These are phyloP conservation scores for Cronartium quercuum DNA, from an alignment of 1,284 basidiomycete genomes.

Conservation along the genomic window DNA sequence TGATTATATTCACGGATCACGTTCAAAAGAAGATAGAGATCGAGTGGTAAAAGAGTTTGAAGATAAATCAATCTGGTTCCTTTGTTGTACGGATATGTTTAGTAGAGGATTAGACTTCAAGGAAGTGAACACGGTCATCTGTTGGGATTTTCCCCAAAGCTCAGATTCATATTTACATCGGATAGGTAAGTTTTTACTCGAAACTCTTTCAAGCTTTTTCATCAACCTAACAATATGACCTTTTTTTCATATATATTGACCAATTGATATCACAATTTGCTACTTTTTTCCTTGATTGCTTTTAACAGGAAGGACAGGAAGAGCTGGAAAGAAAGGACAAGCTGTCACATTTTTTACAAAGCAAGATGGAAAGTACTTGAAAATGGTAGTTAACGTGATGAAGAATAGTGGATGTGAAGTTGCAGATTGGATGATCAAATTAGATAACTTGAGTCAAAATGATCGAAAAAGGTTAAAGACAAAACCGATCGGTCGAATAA, in stretches of 20 bases:
- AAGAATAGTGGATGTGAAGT: constrained; percentile 79
- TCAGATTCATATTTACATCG: constrained; percentile 93
- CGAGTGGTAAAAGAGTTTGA: constrained; percentile 75
- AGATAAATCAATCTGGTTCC: constrained; percentile 75
- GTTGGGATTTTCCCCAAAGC: constrained; percentile 76
- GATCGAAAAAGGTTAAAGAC: constrained; percentile 77
- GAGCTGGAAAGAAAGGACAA: constrained; percentile 81
- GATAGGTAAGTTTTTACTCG: constrained; percentile 58
- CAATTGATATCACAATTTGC: no score
- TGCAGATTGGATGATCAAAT: constrained; percentile 79
- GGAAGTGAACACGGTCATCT: constrained; percentile 87
- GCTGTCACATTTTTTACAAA: constrained; percentile 94
- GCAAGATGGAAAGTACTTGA: constrained; percentile 83
- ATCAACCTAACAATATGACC: constrained; percentile 30
- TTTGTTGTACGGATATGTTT: constrained; percentile 90
- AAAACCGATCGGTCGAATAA: constrained; percentile 59
- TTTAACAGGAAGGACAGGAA: constrained; percentile 63
- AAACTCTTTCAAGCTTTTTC: constrained; percentile 21
- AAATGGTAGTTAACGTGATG: constrained; percentile 85
- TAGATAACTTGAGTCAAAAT: constrained; percentile 56
- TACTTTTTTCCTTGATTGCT: no score
- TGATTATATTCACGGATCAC: constrained; percentile 83
- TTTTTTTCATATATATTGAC: no score
- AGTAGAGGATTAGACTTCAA: constrained; percentile 97
- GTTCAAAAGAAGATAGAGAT: constrained; percentile 78